Percentiles rank a stretch among this genome's conserved stretches.
These are phyloP conservation scores for Salvia rosmarinus DNA, from an alignment of 257 asterid species.

Conservation along the genomic window DNA sequence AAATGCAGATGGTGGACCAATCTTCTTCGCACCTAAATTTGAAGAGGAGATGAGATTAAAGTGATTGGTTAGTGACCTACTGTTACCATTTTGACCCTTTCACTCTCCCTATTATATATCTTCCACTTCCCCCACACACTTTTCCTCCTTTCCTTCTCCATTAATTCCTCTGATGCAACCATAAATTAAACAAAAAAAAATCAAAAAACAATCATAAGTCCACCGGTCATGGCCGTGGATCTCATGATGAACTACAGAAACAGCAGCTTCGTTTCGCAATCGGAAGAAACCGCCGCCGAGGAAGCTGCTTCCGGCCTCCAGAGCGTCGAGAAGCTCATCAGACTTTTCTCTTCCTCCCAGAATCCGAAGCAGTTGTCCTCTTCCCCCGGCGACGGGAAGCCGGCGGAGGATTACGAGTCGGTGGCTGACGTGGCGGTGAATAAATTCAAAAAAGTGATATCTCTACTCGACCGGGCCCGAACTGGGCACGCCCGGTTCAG, in stretches of 20 bases:
- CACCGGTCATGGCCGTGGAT: conserved; percentile 77
- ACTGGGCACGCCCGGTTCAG: conserved; percentile 97
- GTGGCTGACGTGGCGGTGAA: conserved; percentile 70
- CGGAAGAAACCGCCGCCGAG: conserved; percentile 53
- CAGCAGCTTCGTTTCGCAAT: conserved; percentile 36
- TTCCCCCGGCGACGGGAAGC: conserved; percentile 17
- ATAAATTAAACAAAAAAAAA: not conserved
- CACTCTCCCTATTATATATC: conserved; percentile 2
- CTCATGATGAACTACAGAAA: conserved; percentile 64
- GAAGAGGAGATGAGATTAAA: conserved; percentile 60
- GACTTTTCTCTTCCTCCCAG: conserved; percentile 48
- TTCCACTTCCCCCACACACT: not conserved
- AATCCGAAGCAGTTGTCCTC: conserved; percentile 12
- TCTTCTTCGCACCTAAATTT: conserved; percentile 73
- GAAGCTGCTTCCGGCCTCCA: conserved; percentile 77
- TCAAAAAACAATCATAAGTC: not conserved
- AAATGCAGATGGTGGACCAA: conserved; percentile 39
- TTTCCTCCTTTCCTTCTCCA: not conserved
- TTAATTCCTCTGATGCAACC: conserved; percentile 13
- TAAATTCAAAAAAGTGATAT: conserved; percentile 63
- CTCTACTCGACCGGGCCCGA: conserved; percentile 65
- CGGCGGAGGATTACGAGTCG: conserved; percentile 45
- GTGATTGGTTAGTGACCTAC: conserved; percentile 77
- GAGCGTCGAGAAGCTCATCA: conserved; percentile 69
- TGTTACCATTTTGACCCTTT: conserved; percentile 39